phyloP scores from a whole-genome alignment of 352 stramenopile genomes.

The Phytophthora pseudosyringae region DNA sequence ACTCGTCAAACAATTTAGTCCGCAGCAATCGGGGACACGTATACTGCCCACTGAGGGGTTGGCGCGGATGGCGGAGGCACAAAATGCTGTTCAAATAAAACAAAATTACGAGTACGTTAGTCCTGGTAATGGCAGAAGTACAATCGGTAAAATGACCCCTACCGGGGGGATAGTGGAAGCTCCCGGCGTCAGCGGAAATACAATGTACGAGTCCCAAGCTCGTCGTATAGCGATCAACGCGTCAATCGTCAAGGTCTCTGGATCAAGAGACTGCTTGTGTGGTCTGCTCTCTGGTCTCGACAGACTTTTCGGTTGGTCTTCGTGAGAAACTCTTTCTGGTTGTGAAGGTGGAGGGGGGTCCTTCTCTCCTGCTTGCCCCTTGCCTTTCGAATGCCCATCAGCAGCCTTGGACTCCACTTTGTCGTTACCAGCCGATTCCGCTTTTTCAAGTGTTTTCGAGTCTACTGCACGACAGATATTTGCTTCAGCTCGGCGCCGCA shows the following conservation, averaged over 20 bases:
- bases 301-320: not conserved
- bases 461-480: constrained; percentile 24
- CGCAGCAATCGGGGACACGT: constrained; percentile 2
- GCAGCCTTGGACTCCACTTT: not conserved
- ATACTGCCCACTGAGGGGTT: constrained; percentile 37
- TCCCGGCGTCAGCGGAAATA: constrained; percentile 31
- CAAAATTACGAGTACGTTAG: constrained; percentile 8
- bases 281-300: not conserved
- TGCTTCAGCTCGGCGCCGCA: constrained; percentile 24
- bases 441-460: not conserved
- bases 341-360: not conserved
- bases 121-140: not conserved
- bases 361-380: not conserved
- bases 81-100: constrained; percentile 46
- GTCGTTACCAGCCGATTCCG: not conserved
- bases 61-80: constrained; percentile 40
- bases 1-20: not conserved
- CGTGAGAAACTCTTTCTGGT: not conserved
- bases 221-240: constrained; percentile 41
- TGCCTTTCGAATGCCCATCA: not conserved
- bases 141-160: constrained; percentile 4
- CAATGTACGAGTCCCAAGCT: constrained; percentile 47
- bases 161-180: constrained; percentile 49
- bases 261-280: constrained; percentile 20
- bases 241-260: constrained; percentile 37